Conservation (phyloP, 768 basidiomycete genomes). For the Mycena galopus region DNA sequence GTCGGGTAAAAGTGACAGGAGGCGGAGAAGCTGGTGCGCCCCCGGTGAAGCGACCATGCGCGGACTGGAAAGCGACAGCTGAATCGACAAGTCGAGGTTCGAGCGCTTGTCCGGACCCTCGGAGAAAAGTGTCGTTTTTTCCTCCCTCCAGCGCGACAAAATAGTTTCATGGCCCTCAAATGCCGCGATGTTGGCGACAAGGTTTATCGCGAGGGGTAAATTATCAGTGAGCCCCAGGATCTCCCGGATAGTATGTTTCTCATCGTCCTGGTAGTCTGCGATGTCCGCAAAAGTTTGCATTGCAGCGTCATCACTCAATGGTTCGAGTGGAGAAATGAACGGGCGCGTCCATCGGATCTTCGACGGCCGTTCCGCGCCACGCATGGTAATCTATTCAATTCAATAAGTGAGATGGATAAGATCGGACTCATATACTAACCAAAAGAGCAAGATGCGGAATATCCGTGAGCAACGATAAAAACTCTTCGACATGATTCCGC, state of each 20-base stretch:
- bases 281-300: constrained; percentile 14
- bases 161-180: constrained; percentile 20
- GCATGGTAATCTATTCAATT: constrained; percentile 22
- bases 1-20: constrained; percentile 27
- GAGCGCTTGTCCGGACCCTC: constrained; percentile 26
- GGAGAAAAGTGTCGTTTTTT: constrained; percentile 21
- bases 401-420: neutral
- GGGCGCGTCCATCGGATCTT: constrained; percentile 20
- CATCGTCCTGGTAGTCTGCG: constrained; percentile 1
- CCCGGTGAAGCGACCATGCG: constrained; percentile 14
- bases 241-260: neutral
- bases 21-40: constrained; percentile 9
- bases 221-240: neutral
- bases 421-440: constrained; percentile 6
- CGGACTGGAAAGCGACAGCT: constrained; percentile 23
- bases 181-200: constrained; percentile 4
- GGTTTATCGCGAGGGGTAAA: neutral
- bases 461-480: constrained; percentile 22
- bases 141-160: constrained; percentile 19
- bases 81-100: constrained; percentile 26
- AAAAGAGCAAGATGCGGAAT: constrained; percentile 21
- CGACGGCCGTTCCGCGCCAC: constrained; percentile 18
- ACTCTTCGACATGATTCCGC: constrained; percentile 21
- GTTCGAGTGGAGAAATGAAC: constrained; percentile 19
- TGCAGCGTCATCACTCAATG: constrained; percentile 9